Evolutionary conservation across 768 basidiomycete species (phyloP).

Genomic region (Candolleomyces aberdarensis): DNA sequence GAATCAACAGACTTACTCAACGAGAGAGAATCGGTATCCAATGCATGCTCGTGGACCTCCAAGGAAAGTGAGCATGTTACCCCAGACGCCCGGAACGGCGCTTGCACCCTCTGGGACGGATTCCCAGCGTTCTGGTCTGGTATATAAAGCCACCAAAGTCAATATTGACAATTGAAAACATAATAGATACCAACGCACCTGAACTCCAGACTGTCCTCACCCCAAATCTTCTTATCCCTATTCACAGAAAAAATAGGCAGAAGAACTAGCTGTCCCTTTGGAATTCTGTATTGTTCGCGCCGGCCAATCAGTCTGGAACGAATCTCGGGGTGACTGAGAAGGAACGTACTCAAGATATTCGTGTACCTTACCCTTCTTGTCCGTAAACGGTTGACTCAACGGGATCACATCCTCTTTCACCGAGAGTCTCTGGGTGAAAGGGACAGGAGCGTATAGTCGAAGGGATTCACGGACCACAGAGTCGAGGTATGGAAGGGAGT

Average conservation of each 20-base stretch:
- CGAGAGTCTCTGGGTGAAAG: constrained; percentile 39
- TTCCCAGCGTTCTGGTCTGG: constrained; percentile 64
- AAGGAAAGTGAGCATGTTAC: constrained; percentile 54
- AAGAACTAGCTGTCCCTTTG: constrained; percentile 40
- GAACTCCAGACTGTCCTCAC: constrained; percentile 58
- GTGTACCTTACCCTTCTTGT: constrained; percentile 37
- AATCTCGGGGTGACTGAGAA: not conserved
- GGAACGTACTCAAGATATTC: constrained; percentile 34
- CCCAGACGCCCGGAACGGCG: constrained; percentile 54
- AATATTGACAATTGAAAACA: not conserved
- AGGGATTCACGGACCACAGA: constrained; percentile 56
- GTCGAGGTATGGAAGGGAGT: constrained; percentile 65
- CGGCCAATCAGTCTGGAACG: not conserved
- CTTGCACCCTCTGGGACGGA: constrained; percentile 39
- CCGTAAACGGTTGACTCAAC: constrained; percentile 42
- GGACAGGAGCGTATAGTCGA: constrained; percentile 51
- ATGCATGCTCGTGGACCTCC: constrained; percentile 64
- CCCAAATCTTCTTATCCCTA: constrained; percentile 52
- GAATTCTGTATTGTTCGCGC: constrained; percentile 20
- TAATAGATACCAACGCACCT: constrained; percentile 28
- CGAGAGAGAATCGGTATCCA: constrained; percentile 61
- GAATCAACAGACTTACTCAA: constrained; percentile 45
- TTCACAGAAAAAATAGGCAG: constrained; percentile 54
- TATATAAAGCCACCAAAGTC: not conserved
- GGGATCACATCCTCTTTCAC: constrained; percentile 52